Base-by-base conservation (phyloP, 139 green algal genomes). In the Micractinium conductrix region DNA sequence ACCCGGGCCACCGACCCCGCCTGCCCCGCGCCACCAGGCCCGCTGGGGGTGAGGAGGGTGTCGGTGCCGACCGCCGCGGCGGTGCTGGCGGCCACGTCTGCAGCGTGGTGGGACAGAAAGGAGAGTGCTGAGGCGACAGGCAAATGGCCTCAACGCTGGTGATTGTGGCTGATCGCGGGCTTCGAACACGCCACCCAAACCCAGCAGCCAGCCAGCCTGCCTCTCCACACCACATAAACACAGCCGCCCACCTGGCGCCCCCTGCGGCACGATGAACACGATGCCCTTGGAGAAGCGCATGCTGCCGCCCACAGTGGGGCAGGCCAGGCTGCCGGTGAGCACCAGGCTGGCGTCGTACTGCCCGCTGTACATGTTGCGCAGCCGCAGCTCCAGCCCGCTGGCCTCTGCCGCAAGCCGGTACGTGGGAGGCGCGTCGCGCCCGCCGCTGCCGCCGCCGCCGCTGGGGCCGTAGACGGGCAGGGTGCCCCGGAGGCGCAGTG, bases 321-420 rank as follows among this genome's bases (percentile, higher is more conserved):
- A 76, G 67, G 79, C 70, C 79, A 97, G 76, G 71, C 86, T 93
- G 69, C 87, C 85, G 24, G 62, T 72, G 35, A 96, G 22, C 17
- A 78, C 33, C 42, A 98, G 75, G 8, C 76, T 45, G 0, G 90
- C 91, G 74, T 98, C 95, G 44, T 96, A 63, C 37, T 88, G 80
- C 24, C 92, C 91, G 90, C 85, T 95, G 87, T 95, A 97, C 35
- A 92, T 72, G 84, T 94, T 95, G 63, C 91, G 88, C 30, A 93
- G 86, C 0, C 92, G 88, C 44, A 97, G 62, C 86, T 97, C 94
- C 79, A 96, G 81, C 19, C 75, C 90, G 14, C 89, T 48, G 43
- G 93, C 74, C 37, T 90, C 87, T n/a, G 68, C 53, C 40, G 71
- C 67, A 21, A 84, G 40, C 8, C 42, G 55, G 30, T 83, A 30